These are phyloP conservation scores for Cladosporium colombiae DNA, from an alignment of 2,329 filamentous ascomycete species.

Conservation along the genomic window DNA sequence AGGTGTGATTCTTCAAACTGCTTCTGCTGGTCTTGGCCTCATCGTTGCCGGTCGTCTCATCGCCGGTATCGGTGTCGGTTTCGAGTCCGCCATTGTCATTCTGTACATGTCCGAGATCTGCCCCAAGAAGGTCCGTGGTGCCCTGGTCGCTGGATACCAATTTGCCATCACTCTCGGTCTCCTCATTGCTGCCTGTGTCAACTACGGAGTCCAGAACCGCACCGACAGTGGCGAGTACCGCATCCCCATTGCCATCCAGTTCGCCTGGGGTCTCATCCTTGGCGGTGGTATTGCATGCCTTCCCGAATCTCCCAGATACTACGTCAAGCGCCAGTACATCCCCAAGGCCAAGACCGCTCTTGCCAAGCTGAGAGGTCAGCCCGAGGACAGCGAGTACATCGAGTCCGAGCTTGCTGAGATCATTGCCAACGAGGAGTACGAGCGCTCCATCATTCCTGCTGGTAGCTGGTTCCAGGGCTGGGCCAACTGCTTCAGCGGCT, in stretches of 20 bases:
- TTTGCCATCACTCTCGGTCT: conserved; percentile 78
- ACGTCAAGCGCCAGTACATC: conserved; percentile 73
- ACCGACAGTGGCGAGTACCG: conserved; percentile 69
- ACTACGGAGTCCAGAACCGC: conserved; percentile 68
- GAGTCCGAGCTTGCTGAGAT: conserved; percentile 80
- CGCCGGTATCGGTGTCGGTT: conserved; percentile 76
- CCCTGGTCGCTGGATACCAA: conserved; percentile 79
- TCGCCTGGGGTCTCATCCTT: conserved; percentile 77
- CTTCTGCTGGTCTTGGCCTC: conserved; percentile 55
- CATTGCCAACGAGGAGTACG: conserved; percentile 85
- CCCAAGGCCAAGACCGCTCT: conserved; percentile 65
- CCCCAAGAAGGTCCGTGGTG: conserved; percentile 62
- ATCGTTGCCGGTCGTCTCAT: conserved; percentile 74
- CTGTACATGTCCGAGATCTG: conserved; percentile 84
- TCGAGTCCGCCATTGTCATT: conserved; percentile 77
- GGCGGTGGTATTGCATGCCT: conserved; percentile 71
- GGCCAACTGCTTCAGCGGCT: conserved; percentile 64
- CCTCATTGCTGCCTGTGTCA: conserved; percentile 66
- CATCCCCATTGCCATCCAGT: conserved; percentile 79
- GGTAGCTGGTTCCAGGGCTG: conserved; percentile 68
- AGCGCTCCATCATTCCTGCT: conserved; percentile 67
- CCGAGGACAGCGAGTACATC: conserved; percentile 71
- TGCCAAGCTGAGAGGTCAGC: conserved; percentile 71
- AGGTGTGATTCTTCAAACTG: conserved; percentile 65
- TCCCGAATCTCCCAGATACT: conserved; percentile 84